These are phyloP conservation scores for Silene conica DNA, from an alignment of 148 eudicot species.

Conservation along the genomic window DNA sequence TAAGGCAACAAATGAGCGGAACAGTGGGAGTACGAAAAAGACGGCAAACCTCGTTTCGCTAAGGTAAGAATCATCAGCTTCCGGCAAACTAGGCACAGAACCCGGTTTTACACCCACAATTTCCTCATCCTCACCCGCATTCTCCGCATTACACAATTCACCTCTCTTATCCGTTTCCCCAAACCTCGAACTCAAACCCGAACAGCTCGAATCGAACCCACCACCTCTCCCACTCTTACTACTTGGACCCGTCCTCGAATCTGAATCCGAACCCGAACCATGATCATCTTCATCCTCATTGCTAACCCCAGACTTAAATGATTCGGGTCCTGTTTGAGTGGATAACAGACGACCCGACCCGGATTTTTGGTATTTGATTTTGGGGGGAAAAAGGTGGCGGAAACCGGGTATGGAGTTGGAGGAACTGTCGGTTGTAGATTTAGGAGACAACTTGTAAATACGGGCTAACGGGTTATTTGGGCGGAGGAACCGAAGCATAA, in stretches of 20 bases:
- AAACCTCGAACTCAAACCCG: neutral
- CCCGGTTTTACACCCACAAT: slow-evolving; percentile 21
- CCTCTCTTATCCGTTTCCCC: too few relatives aligned
- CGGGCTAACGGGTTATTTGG: neutral
- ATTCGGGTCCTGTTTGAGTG: neutral
- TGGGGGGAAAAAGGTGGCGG: too few relatives aligned
- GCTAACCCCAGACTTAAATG: too few relatives aligned
- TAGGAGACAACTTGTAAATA: neutral
- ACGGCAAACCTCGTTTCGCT: slow-evolving; percentile 63
- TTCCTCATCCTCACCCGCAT: slow-evolving; percentile 32
- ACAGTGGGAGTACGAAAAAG: neutral
- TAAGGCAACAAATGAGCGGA: neutral
- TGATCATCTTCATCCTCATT: too few relatives aligned
- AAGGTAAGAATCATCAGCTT: slow-evolving; percentile 51
- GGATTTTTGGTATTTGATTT: too few relatives aligned
- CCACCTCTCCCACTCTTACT: slow-evolving; percentile 9
- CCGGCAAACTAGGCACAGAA: slow-evolving; percentile 29
- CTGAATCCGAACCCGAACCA: neutral
- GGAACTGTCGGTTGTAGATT: too few relatives aligned
- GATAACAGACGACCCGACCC: neutral
- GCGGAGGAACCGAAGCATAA: neutral
- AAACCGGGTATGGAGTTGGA: too few relatives aligned
- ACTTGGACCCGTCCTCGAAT: neutral
- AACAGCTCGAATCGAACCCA: neutral
- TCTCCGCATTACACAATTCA: too few relatives aligned